Evolutionary conservation across 2,329 filamentous ascomycete genomes (phyloP).

Genomic region (Helicocarpus griseus): DNA sequence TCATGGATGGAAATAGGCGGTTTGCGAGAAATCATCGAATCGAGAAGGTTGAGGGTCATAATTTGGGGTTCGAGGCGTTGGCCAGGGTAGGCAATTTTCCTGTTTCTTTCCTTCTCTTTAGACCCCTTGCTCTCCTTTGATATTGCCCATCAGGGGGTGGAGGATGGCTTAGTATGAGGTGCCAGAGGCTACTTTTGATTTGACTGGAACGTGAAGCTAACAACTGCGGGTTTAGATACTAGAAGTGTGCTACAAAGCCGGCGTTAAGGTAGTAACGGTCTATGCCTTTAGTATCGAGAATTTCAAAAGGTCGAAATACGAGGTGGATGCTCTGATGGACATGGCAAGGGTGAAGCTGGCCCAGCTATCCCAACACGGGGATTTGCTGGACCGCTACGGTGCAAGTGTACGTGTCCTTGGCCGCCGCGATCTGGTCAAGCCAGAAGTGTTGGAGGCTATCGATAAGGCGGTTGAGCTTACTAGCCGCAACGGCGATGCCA

Average conservation of each 20-base stretch:
- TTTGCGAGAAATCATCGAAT: slow-evolving; percentile 86
- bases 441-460: slow-evolving; percentile 80
- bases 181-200: not conserved
- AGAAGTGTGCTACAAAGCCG: slow-evolving; percentile 96
- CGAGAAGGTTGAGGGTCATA: slow-evolving; percentile 93
- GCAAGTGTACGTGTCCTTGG: slow-evolving; percentile 79
- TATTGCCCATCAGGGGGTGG: not conserved
- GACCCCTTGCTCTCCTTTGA: not conserved
- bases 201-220: slow-evolving; percentile 5
- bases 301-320: slow-evolving; percentile 92
- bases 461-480: slow-evolving; percentile 81
- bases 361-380: slow-evolving; percentile 86
- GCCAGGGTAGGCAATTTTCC: slow-evolving; percentile 54
- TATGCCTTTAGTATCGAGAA: slow-evolving; percentile 99
- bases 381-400: slow-evolving; percentile 85
- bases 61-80: slow-evolving; percentile 88
- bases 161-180: not conserved
- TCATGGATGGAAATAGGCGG: slow-evolving; percentile 96
- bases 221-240: slow-evolving; percentile 54
- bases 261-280: slow-evolving; percentile 92
- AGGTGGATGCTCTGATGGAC: slow-evolving; percentile 94
- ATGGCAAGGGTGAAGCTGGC: slow-evolving; percentile 92
- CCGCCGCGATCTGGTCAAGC: slow-evolving; percentile 70
- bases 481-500: slow-evolving; percentile 67
- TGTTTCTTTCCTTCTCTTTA: not conserved